A percentile compares a stretch with the other conserved stretches of the same genome.
phyloP scores from a whole-genome alignment of 2,329 filamentous ascomycete species.

The Hypoxylon sp. region DNA sequence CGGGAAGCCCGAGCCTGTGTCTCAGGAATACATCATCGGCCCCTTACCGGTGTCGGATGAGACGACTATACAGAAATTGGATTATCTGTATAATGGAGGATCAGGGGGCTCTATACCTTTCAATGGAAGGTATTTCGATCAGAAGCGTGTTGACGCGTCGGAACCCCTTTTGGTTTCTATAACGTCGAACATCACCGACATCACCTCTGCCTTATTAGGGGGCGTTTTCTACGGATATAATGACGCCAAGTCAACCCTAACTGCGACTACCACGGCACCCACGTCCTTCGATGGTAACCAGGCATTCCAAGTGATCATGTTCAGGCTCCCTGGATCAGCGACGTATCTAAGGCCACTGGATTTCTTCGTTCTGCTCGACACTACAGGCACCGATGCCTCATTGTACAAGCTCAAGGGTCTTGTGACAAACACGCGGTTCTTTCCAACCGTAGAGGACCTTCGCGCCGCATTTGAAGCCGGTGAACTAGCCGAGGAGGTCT shows the following conservation, averaged over 20 bases:
- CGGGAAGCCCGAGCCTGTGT: conserved; percentile 59
- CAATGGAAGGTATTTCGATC: conserved; percentile 56
- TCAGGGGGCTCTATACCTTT: conserved; percentile 57
- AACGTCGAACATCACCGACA: conserved; percentile 63
- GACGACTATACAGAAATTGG: conserved; percentile 58
- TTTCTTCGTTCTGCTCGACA: conserved; percentile 62
- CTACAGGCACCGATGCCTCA: conserved; percentile 60
- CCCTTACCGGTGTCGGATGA: conserved; percentile 61
- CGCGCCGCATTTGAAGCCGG: conserved; percentile 58
- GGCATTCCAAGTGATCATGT: conserved; percentile 60
- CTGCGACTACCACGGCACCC: conserved; percentile 56
- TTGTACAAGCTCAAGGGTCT: conserved; percentile 61
- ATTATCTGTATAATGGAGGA: conserved; percentile 62
- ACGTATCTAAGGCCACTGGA: conserved; percentile 61
- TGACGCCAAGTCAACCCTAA: conserved; percentile 54
- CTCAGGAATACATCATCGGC: conserved; percentile 65
- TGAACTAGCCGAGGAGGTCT: conserved; percentile 55
- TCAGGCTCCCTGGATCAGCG: conserved; percentile 59
- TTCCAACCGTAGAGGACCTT: conserved; percentile 54
- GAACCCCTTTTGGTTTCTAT: conserved; percentile 57
- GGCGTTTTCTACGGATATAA: conserved; percentile 55
- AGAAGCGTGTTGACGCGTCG: conserved; percentile 52
- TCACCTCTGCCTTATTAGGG: conserved; percentile 59
- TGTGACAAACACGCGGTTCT: conserved; percentile 60
- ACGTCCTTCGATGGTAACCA: conserved; percentile 59